Base-by-base conservation (phyloP, 129 eudicot genomes). In the Helichrysum umbraculigerum region DNA sequence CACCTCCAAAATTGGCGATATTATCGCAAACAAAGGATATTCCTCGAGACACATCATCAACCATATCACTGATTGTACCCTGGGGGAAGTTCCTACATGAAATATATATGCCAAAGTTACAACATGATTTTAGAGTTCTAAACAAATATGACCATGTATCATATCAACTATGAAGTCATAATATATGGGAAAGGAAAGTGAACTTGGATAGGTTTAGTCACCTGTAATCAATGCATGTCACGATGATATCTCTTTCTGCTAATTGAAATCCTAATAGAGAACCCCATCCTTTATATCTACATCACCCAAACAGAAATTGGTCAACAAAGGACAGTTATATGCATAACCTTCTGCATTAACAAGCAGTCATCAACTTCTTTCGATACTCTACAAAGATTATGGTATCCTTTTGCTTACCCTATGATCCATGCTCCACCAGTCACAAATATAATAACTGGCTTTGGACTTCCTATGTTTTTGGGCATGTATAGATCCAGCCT, bases 351-450 rank as follows among this genome's bases (percentile, higher is more conserved):
- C 35, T 62, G 35, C 67, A 62, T 28, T 6, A 29, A 29, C 29
- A 62, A 29, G 68, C 41, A 62, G 29, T 62, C 68, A 62, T 9
- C 50, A 16, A 54, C n/a, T 54, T 19, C 61, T n/a, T 56, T 6
- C 61, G n/a, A 14, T 64, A 32, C 0, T 8, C 41, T 30, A 64
- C 8, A 32, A 64, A 34, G 19, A 33, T 15, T 14, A 63, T 15
- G 41, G 6, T 5, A 37, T 64, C 42, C 10, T 37, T 64, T 30
- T 62, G 69, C 42, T 64, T 64, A 91, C 99, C 99, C 99, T 78
- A 95, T 95, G 82, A 89, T 95, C 99, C 99, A 95, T 47, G 99
- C 97, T 75, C 99, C 99, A 74, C 99, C 99, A 60, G 99, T 95
- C 64, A 95, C 96, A 79, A 91, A 95, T 56, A 85, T 81, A 60